Conservation (phyloP, 192 early-diverging fungal species). For the Linderina pennispora region DNA sequence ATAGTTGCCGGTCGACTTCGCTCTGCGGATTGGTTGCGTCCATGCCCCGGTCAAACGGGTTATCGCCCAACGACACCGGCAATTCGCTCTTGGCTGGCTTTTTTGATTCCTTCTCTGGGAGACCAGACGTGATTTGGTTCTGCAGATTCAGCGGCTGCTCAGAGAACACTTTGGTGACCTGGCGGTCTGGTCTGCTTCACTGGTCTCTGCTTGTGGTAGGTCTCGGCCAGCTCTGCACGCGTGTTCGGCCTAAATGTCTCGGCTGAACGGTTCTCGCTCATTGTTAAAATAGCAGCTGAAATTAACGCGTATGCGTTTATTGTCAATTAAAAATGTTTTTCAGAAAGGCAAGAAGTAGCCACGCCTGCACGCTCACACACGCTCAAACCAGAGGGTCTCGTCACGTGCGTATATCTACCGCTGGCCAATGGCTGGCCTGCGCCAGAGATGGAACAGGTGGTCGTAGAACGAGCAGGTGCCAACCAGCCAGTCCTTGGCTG, state of each 20-base stretch:
- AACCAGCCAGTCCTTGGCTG: constrained; percentile 36
- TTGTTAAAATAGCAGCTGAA: constrained; percentile 2
- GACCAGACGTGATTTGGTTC: constrained; percentile 14
- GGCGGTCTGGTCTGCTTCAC: constrained; percentile 8
- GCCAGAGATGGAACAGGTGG: constrained; percentile 68
- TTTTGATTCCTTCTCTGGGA: constrained; percentile 25
- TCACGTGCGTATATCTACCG: no score
- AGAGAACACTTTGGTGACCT: constrained; percentile 23
- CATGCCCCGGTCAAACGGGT: constrained; percentile 22
- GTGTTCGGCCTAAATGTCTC: constrained; percentile 11
- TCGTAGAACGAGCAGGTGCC: constrained; percentile 81
- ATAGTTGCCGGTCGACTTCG: constrained; percentile 29
- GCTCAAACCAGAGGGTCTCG: no score
- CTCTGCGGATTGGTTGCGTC: constrained; percentile 20
- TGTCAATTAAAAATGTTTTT: no score
- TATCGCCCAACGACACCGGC: no score
- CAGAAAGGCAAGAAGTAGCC: no score
- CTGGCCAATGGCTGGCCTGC: constrained; percentile 10
- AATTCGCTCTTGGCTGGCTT: constrained; percentile 29
- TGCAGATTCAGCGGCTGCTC: constrained; percentile 21
- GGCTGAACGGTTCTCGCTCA: constrained; percentile 29
- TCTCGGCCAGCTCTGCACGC: constrained; percentile 24
- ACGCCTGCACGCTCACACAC: no score
- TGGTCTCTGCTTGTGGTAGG: constrained; percentile 27
- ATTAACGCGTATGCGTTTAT: no score